A percentile compares a stretch with the other conserved stretches of the same genome.
phyloP scores from a whole-genome alignment of 768 basidiomycete species.

The Pleurotus giganteus region DNA sequence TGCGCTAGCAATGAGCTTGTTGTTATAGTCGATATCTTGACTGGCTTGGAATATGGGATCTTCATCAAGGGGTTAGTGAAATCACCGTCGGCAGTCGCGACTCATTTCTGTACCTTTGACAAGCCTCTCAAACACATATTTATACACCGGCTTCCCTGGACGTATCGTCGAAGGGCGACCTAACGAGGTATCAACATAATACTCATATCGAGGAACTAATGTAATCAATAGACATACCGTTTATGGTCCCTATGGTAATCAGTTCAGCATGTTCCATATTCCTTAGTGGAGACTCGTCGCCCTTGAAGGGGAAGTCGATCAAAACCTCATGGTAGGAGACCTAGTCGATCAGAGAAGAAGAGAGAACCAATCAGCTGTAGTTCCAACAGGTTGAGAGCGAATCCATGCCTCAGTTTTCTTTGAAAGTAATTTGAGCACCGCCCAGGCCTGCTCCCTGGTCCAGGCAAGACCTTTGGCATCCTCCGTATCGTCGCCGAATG shows the following conservation, averaged over 20 bases:
- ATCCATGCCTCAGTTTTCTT: slow-evolving; percentile 57
- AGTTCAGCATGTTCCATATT: slow-evolving; percentile 89
- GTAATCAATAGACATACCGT: slow-evolving; percentile 44
- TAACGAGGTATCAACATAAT: slow-evolving; percentile 22
- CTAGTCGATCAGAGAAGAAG: slow-evolving; percentile 32
- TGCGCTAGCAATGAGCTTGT: slow-evolving; percentile 54
- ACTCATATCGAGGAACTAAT: neutral
- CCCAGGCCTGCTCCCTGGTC: slow-evolving; percentile 89
- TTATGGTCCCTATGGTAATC: slow-evolving; percentile 72
- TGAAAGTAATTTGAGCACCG: slow-evolving; percentile 70
- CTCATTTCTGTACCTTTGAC: slow-evolving; percentile 82
- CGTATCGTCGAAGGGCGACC: slow-evolving; percentile 82
- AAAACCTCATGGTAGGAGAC: slow-evolving; percentile 81
- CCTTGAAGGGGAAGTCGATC: slow-evolving; percentile 86
- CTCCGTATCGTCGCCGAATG: slow-evolving; percentile 90
- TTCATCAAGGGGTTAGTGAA: slow-evolving; percentile 24
- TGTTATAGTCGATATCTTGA: slow-evolving; percentile 80
- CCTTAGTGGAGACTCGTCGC: slow-evolving; percentile 77
- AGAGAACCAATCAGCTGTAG: neutral
- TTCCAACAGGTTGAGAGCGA: neutral
- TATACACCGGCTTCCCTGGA: slow-evolving; percentile 90
- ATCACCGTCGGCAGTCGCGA: too few relatives aligned
- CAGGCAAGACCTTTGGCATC: slow-evolving; percentile 83
- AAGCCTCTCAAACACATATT: slow-evolving; percentile 80
- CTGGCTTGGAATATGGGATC: slow-evolving; percentile 78